Evolutionary conservation across 202 grass and related monocot genomes (phyloP), one percentile per base, ranked within the genome.

Genomic region (Panicum hallii): DNA sequence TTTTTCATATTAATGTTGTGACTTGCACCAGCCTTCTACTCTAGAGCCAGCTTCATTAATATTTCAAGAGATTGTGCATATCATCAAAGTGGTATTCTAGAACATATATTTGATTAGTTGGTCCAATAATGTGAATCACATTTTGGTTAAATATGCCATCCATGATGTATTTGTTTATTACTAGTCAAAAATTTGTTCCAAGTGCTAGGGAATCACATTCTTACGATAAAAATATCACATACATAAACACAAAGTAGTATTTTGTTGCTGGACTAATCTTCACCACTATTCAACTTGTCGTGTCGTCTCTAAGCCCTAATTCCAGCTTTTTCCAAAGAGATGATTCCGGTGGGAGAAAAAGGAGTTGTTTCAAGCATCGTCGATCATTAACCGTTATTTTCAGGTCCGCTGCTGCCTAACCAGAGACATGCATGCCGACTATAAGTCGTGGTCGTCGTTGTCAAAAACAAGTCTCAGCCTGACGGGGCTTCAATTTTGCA

Each of bases 391-490:
- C 49, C 14, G 61, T 61, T 67, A 53, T 46, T 80, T 58, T 23
- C 28, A 57, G 38, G 44, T 44, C 28, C 0, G 0, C 61, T 85
- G 85, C 81, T 72, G 50, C 89, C 71, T 72, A 72, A 10, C 60
- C 81, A 34, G 71, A 67, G 85, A 88, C 85, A 85, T 85, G 36
- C 36, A 47, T 47, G 48, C 63, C n/a, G 85, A 81, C 89, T 88
- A 43, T 23, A 70, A 57, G 15, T 56, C 81, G 19, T 74, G 15
- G 30, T 41, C 9, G 43, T 28, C 28, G 30, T 36, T 67, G 74
- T 86, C 66, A 65, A 90, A 65, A 89, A 65, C 14, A 78, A 63
- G 77, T 70, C 77, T 47, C 76, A 81, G 26, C 46, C 74, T 38
- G 32, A 38, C 79, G 80, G 88, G 84, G 48, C 43, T 38, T 38